phyloP scores from a whole-genome alignment of 495 filamentous ascomycete species.

The Hypoxylon intermedium region DNA sequence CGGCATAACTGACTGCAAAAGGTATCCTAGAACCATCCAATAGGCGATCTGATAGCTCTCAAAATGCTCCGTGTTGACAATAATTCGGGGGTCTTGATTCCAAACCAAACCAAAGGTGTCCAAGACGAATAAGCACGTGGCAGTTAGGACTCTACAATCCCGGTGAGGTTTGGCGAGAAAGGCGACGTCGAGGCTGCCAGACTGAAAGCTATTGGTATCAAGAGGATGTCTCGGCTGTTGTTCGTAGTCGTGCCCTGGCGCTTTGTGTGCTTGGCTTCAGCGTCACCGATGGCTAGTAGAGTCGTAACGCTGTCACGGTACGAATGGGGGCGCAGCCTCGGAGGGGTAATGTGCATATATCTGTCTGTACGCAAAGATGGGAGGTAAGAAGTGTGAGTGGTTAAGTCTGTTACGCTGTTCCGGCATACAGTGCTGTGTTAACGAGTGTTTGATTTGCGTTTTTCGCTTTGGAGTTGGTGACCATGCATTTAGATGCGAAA shows the following conservation, averaged over 20 bases:
- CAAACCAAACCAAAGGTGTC: slow-evolving; percentile 10
- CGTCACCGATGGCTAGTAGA: not conserved
- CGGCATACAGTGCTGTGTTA: not conserved
- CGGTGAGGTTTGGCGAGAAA: slow-evolving; percentile 11
- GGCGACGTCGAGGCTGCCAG: slow-evolving; percentile 22
- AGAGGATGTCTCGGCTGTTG: slow-evolving; percentile 11
- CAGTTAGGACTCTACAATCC: not conserved
- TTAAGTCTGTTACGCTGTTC: slow-evolving; percentile 7
- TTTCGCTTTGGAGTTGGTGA: slow-evolving; percentile 17
- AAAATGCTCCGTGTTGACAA: too few relatives aligned
- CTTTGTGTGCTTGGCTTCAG: slow-evolving; percentile 17
- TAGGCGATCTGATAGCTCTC: slow-evolving; percentile 3
- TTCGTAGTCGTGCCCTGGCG: slow-evolving; percentile 27
- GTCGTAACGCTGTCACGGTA: slow-evolving; percentile 17
- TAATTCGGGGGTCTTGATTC: not conserved
- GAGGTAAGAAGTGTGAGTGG: too few relatives aligned
- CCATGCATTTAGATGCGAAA: slow-evolving; percentile 28
- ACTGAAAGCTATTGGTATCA: slow-evolving; percentile 22
- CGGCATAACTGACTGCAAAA: slow-evolving; percentile 31
- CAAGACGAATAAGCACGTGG: slow-evolving; percentile 27
- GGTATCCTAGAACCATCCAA: slow-evolving; percentile 20
- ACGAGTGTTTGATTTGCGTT: slow-evolving; percentile 28
- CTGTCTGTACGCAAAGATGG: slow-evolving; percentile 13
- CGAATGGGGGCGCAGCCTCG: slow-evolving; percentile 5
- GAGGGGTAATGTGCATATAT: slow-evolving; percentile 23